A percentile compares a stretch with the other conserved stretches of the same genome.
Evolutionary conservation across 2,329 filamentous ascomycete species (phyloP).

Genomic region (Curvularia verruculosa): DNA sequence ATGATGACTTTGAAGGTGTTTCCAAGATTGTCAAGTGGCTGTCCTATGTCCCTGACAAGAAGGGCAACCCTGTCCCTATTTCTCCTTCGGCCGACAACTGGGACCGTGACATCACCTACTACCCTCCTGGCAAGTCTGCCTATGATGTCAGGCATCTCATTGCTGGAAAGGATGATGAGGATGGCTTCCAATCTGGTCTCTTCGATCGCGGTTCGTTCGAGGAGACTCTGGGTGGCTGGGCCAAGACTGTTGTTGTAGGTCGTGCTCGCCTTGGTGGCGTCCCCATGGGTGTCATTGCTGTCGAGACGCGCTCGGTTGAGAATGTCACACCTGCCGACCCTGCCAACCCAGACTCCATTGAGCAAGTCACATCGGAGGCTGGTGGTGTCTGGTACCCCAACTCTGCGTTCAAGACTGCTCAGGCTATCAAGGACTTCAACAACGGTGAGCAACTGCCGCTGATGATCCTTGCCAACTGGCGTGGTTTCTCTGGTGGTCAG

Average conservation of each 20-base stretch:
- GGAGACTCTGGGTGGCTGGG: slow-evolving; percentile 95
- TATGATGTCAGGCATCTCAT: slow-evolving; percentile 97
- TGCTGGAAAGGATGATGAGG: slow-evolving; percentile 80
- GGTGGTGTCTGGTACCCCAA: slow-evolving; percentile 99
- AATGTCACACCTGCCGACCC: slow-evolving; percentile 96
- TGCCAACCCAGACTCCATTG: slow-evolving; percentile 97
- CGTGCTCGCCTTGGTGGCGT: slow-evolving; percentile 96
- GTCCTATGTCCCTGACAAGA: slow-evolving; percentile 95
- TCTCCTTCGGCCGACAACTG: slow-evolving; percentile 82
- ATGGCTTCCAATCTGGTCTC: slow-evolving; percentile 86
- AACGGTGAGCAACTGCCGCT: slow-evolving; percentile 95
- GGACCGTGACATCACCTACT: slow-evolving; percentile 90
- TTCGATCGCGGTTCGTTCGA: slow-evolving; percentile 98
- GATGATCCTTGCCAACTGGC: slow-evolving; percentile 99
- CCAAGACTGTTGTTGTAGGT: slow-evolving; percentile 92
- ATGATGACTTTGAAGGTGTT: slow-evolving; percentile 96
- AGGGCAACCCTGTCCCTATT: slow-evolving; percentile 90
- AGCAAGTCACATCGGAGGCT: slow-evolving; percentile 91
- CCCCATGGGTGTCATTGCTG: slow-evolving; percentile 96
- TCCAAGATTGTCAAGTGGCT: slow-evolving; percentile 98
- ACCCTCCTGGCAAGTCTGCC: slow-evolving; percentile 77
- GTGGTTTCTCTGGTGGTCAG: slow-evolving; percentile 99
- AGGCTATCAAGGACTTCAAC: slow-evolving; percentile 99
- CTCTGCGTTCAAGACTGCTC: slow-evolving; percentile 98
- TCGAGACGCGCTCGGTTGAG: slow-evolving; percentile 94